Evolutionary conservation across 2,329 filamentous ascomycete genomes (phyloP), one percentile per base, ranked within the genome.

Genomic region (Triangularia setosa): DNA sequence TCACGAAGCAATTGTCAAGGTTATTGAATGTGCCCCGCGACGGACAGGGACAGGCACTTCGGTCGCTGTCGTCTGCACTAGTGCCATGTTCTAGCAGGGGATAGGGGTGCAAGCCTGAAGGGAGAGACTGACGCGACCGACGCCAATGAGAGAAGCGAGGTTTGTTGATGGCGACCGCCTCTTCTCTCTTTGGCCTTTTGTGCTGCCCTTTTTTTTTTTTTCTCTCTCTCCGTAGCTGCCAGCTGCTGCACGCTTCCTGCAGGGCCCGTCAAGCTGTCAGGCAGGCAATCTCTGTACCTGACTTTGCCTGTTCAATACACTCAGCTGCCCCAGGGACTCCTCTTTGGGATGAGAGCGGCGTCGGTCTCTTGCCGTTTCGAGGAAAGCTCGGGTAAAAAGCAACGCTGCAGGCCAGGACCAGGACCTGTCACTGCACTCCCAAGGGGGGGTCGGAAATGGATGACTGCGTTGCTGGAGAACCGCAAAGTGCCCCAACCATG

Each of bases 361-460:
- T 30, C 59, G 40, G 65, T 60, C 28, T 61, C 58, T 67, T 71
- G 61, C 69, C 67, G 44, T 33, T 68, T 71, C 55, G 40, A 67
- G 69, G 60, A 58, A 70, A 69, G 68, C 64, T 66, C 60, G 67
- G 69, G 28, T 63, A 67, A 69, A 68, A 60, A 56, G 23, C 16
- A 23, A 52, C 25, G 53, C 33, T 54, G 40, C 40, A 28, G 27
- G 61, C 54, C 28, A 53, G 64, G 52, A 61, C 12, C 48, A 52
- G 61, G 57, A 57, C 44, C 23, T 6, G 33, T n/a, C 23, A 18
- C 24, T 21, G 52, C 23, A 33, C 53, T 60, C 67, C 54, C 58
- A 66, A 64, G 62, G 60, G 64, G 64, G 48, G 56, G 52, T 55
- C 16, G 25, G 25, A 55, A 55, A 55, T 23, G 52, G 52, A 27